phyloP scores from a whole-genome alignment of 2,329 filamentous ascomycete species.

The Beauveria pseudobassiana region DNA sequence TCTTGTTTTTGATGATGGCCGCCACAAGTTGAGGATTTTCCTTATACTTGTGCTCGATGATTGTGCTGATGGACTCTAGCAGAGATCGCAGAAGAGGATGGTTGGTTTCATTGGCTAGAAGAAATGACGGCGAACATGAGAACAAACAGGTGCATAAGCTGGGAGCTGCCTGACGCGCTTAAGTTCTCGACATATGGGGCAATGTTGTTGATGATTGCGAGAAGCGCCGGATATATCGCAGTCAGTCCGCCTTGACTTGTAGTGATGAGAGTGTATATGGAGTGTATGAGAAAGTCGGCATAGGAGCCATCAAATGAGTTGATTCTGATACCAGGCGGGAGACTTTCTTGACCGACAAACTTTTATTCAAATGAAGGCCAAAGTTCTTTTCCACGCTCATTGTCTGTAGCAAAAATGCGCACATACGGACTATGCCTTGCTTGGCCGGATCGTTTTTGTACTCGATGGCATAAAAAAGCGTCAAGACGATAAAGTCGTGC shows the following conservation, averaged over 20 bases:
- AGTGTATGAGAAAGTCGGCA: conserved; percentile 90
- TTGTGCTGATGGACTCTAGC: conserved; percentile 81
- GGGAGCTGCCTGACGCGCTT: conserved; percentile 66
- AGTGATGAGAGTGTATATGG: conserved; percentile 86
- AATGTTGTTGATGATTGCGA: conserved; percentile 91
- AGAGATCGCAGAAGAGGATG: conserved; percentile 73
- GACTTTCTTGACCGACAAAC: conserved; percentile 81
- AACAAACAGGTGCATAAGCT: conserved; percentile 77
- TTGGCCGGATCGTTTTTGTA: conserved; percentile 79
- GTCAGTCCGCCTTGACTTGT: conserved; percentile 84
- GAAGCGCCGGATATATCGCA: conserved; percentile 82
- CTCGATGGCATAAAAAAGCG: conserved; percentile 88
- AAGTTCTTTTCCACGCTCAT: conserved; percentile 90
- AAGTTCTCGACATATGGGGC: conserved; percentile 76
- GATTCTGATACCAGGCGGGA: conserved; percentile 75
- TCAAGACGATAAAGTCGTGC: conserved; percentile 85
- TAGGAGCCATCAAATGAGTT: conserved; percentile 82
- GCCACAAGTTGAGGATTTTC: conserved; percentile 78
- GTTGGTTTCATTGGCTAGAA: conserved; percentile 88
- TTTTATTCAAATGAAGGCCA: conserved; percentile 81
- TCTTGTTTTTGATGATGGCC: conserved; percentile 69
- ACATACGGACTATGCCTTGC: conserved; percentile 92
- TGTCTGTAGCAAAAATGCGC: conserved; percentile 92
- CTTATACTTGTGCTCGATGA: conserved; percentile 80
- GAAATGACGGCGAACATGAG: conserved; percentile 92